Percentiles rank a stretch among this genome's conserved stretches.
These are phyloP conservation scores for Primulina tabacum DNA, from an alignment of 257 asterid genomes.

Conservation along the genomic window DNA sequence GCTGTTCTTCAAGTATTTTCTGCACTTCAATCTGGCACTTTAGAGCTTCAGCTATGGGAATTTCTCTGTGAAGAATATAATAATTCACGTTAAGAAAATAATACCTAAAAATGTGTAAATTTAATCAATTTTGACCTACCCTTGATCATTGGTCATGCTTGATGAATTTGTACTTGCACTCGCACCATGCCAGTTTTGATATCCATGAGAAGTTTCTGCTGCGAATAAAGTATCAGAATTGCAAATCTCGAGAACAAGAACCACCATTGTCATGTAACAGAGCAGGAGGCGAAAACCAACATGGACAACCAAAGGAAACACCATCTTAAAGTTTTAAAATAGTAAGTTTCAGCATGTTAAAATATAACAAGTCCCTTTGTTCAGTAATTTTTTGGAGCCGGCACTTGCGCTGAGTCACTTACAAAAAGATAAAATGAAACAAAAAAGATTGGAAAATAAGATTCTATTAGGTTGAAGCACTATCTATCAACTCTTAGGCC, in stretches of 20 bases:
- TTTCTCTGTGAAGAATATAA: constrained; percentile 45
- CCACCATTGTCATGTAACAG: not conserved
- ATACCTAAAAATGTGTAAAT: too few relatives aligned
- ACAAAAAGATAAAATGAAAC: not conserved
- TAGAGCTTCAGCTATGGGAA: constrained; percentile 61
- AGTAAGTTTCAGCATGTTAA: not conserved
- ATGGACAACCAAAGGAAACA: not conserved
- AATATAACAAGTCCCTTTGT: not conserved
- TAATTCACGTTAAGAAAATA: not conserved
- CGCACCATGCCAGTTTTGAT: constrained; percentile 41
- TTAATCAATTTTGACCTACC: constrained; percentile 36
- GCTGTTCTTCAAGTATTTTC: constrained; percentile 29
- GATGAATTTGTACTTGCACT: constrained; percentile 50
- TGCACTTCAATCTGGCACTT: constrained; percentile 72
- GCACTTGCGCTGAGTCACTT: not conserved
- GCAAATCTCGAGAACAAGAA: not conserved
- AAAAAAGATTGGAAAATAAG: not conserved
- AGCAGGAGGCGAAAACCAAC: not conserved
- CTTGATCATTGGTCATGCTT: constrained; percentile 46
- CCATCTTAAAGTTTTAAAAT: not conserved
- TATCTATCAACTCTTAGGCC: too few relatives aligned
- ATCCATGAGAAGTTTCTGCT: constrained; percentile 51
- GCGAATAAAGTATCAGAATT: constrained; percentile 4
- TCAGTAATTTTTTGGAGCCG: not conserved
- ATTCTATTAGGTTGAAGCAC: not conserved